Conservation (phyloP, 192 early-diverging fungal genomes). For the Rhizophagus prolifer region DNA sequence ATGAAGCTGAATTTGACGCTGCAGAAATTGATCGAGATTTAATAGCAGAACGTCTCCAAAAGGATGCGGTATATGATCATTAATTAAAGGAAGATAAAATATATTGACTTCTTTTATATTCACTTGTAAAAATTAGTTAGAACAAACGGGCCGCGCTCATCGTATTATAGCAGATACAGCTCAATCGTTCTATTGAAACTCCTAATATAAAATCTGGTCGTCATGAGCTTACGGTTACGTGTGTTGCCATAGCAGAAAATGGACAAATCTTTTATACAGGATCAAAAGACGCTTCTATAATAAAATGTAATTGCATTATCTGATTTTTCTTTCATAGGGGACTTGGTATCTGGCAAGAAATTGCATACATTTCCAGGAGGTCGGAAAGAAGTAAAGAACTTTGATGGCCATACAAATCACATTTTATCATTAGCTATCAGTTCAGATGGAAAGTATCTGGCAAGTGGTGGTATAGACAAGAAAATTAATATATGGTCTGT, state of each 20-base stretch:
- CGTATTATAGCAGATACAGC: conserved; percentile 57
- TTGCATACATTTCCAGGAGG: conserved; percentile 71
- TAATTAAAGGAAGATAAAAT: too few relatives aligned
- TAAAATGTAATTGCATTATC: conserved; percentile 69
- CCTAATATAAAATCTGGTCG: conserved; percentile 51
- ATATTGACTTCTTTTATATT: too few relatives aligned
- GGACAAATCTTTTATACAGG: conserved; percentile 75
- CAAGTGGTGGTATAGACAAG: conserved; percentile 88
- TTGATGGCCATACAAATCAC: conserved; percentile 72
- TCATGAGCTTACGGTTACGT: conserved; percentile 79
- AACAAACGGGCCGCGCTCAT: conserved; percentile 53
- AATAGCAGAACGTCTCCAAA: conserved; percentile 81
- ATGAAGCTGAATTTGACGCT: conserved; percentile 81
- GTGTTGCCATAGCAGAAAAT: conserved; percentile 70
- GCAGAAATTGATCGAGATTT: conserved; percentile 90
- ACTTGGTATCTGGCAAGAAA: conserved; percentile 66
- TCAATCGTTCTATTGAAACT: conserved; percentile 35
- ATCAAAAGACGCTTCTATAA: conserved; percentile 90
- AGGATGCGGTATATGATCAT: conserved; percentile 65
- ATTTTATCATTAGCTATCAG: conserved; percentile 73
- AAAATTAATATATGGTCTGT: conserved; percentile 91
- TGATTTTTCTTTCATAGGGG: conserved; percentile 44
- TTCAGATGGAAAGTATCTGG: conserved; percentile 69
- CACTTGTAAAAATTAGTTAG: conserved; percentile 39
- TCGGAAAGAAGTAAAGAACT: conserved; percentile 63